Evolutionary conservation across 129 eudicot genomes (phyloP).

Genomic region (Centella asiatica): DNA sequence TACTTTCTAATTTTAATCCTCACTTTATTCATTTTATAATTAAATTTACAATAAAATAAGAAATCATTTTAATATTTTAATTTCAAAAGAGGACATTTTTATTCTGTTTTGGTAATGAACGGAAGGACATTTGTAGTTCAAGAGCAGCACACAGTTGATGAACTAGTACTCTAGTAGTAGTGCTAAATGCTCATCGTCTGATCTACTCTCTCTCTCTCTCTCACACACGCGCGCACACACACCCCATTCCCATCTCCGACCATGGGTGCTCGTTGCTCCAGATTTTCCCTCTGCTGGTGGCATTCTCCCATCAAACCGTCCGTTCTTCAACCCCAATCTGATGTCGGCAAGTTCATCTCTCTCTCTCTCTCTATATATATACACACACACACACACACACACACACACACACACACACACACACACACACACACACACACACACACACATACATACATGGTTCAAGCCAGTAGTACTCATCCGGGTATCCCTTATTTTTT

Average conservation of each 20-base stretch:
- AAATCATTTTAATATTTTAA: too few relatives aligned
- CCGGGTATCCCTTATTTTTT: not conserved
- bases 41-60: too few relatives aligned
- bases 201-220: too few relatives aligned
- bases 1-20: too few relatives aligned
- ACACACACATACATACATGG: not conserved
- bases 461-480: not conserved
- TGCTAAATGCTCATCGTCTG: not conserved
- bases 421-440: not conserved
- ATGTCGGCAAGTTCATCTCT: constrained; percentile 23
- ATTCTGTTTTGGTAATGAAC: too few relatives aligned
- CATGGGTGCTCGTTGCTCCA: constrained; percentile 58
- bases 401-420: not conserved
- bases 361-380: not conserved
- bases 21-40: too few relatives aligned
- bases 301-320: constrained; percentile 45
- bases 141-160: too few relatives aligned
- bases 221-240: constrained; percentile 1
- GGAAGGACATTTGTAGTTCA: too few relatives aligned
- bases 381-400: not conserved
- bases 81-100: too few relatives aligned
- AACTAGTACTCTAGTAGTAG: constrained; percentile 1
- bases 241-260: not conserved
- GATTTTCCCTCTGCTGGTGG: constrained; percentile 52
- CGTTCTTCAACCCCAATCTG: constrained; percentile 32